Conservation (phyloP, 1,139 yeast genomes). For the Sugiyamaella xylanicola region DNA sequence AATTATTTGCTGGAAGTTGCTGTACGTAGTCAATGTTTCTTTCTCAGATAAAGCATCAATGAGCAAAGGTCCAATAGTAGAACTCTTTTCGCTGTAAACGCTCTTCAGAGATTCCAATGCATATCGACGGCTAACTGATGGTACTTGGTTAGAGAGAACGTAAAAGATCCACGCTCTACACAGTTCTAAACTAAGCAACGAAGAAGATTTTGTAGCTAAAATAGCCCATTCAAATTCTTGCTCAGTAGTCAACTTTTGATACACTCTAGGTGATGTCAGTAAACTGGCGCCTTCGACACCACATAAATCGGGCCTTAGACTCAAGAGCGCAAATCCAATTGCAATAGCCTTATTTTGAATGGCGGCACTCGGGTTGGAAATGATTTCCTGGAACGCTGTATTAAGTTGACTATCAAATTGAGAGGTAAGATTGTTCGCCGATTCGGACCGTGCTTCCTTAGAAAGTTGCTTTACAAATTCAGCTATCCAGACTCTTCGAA, state of each 20-base stretch:
- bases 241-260: slow-evolving; percentile 31
- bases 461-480: slow-evolving; percentile 48
- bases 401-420: slow-evolving; percentile 44
- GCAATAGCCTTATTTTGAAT: slow-evolving; percentile 39
- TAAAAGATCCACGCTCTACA: slow-evolving; percentile 38
- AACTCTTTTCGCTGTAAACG: slow-evolving; percentile 24
- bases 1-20: slow-evolving; percentile 14
- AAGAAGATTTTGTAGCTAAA: slow-evolving; percentile 28
- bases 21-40: slow-evolving; percentile 34
- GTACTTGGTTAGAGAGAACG: slow-evolving; percentile 26
- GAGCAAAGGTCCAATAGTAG: slow-evolving; percentile 21
- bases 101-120: slow-evolving; percentile 21
- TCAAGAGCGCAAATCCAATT: slow-evolving; percentile 39
- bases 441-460: slow-evolving; percentile 3
- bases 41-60: slow-evolving; percentile 30
- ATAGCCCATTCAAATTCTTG: slow-evolving; percentile 36
- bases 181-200: slow-evolving; percentile 37
- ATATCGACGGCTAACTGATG: slow-evolving; percentile 19
- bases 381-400: slow-evolving; percentile 43
- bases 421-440: slow-evolving; percentile 26
- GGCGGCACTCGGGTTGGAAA: slow-evolving; percentile 34
- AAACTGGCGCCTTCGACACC: slow-evolving; percentile 21
- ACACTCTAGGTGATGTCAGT: slow-evolving; percentile 30
- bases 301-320: slow-evolving; percentile 20
- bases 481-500: slow-evolving; percentile 70